Evolutionary conservation across 441 rosid genomes (phyloP), one percentile per base, ranked within the genome.

Genomic region (Bruguiera hainesii): DNA sequence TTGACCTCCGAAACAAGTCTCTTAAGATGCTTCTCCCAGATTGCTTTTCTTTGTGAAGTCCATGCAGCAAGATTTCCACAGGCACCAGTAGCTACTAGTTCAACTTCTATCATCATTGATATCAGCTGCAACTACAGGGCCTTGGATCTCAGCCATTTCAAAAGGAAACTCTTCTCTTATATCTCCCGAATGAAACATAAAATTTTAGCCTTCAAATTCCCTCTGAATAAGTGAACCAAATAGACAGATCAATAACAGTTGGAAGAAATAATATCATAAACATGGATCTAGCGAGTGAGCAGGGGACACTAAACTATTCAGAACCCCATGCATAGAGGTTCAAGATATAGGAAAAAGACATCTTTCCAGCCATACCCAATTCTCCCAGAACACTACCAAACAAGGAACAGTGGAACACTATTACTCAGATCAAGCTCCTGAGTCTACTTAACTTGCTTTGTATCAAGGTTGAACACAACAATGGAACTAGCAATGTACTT

Each of bases 91-190:
- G 99, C 91, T 59, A 93, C 90, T 35, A 96, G 87, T 78, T 96
- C 99, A 75, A 91, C 81, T 93, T 96, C 99, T 98, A 88, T 96
- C 99, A 75, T 93, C 98, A 78, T 93, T 93, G 68, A 96, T 89
- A 83, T 96, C 99, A 63, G 98, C 98, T 48, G 98, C 98, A 81
- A 89, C 91, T 29, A 91, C 97, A 33, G 93, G 80, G 51, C 97
- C 97, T 83, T 93, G 97, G 73, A 96, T 93, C 86, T 96, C 99
- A 37, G 97, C 98, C 99, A 96, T 91, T 84, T 90, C 96, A 65
- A 93, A 94, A 61, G 99, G 97, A 74, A 96, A 96, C 7, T 87
- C 89, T 77, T 88, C 82, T 79, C 98, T 84, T 67, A 88, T 64
- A 60, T 86, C 80, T 60, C 99, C 99, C 89, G 84, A 64, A 76